phyloP scores from a whole-genome alignment of 306 rosid genomes.

The Malus sieversii region DNA sequence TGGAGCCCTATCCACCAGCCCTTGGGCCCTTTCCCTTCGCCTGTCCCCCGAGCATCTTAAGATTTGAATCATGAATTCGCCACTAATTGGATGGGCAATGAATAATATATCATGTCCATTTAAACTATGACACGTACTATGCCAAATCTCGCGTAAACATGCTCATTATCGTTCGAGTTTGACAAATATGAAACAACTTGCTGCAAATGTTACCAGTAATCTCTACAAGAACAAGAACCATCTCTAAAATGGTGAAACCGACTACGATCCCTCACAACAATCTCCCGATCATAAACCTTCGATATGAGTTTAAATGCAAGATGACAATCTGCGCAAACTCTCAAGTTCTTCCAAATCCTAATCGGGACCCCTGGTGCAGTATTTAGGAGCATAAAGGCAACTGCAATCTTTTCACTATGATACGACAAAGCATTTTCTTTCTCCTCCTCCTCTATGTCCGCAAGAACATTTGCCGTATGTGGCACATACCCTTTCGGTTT shows the following conservation, averaged over 20 bases:
- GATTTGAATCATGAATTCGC: no score
- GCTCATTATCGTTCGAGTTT: not conserved
- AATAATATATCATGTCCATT: no score
- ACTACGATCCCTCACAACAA: conserved; percentile 36
- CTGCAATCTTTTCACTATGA: conserved; percentile 39
- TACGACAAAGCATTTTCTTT: conserved; percentile 31
- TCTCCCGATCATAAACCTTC: conserved; percentile 27
- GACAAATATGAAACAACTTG: not conserved
- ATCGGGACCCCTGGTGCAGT: conserved; percentile 19
- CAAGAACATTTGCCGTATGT: conserved; percentile 27
- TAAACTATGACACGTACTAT: no score
- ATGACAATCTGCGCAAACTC: conserved; percentile 38
- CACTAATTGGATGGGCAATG: no score
- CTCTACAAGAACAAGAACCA: conserved; percentile 35
- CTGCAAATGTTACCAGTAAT: conserved; percentile 28
- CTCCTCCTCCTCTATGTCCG: conserved; percentile 47
- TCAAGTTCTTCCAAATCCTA: conserved; percentile 36
- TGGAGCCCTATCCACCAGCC: no score
- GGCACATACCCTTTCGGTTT: conserved; percentile 34
- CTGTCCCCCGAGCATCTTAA: no score
- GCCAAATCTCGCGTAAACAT: no score
- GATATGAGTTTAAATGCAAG: conserved; percentile 34
- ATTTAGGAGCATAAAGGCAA: conserved; percentile 33
- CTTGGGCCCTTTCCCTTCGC: no score
- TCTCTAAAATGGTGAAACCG: conserved; percentile 38